Evolutionary conservation across 768 basidiomycete species (phyloP).

Genomic region (Boletus subcaerulescens): DNA sequence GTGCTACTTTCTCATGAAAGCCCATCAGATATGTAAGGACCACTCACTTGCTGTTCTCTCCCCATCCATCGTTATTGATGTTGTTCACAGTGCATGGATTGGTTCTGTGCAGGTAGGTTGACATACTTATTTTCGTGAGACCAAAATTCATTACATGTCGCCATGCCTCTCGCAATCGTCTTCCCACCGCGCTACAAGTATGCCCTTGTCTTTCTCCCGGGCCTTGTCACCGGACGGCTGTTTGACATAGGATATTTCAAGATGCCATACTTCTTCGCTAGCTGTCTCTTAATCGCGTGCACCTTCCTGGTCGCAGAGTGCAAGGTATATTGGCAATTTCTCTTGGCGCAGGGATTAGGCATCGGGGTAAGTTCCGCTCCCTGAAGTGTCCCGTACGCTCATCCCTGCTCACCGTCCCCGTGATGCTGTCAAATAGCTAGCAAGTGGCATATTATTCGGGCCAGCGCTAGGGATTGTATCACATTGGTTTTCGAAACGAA

Average conservation of each 20-base stretch:
- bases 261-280: conserved; percentile 45
- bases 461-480: conserved; percentile 57
- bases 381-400: too few relatives aligned
- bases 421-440: conserved; percentile 22
- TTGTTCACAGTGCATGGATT: conserved; percentile 67
- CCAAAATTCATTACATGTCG: not conserved
- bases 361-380: conserved; percentile 48
- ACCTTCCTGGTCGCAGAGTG: conserved; percentile 73
- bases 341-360: conserved; percentile 70
- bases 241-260: conserved; percentile 74
- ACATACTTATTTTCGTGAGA: not conserved
- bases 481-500: conserved; percentile 69
- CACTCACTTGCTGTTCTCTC: not conserved
- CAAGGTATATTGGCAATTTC: conserved; percentile 71
- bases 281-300: conserved; percentile 47
- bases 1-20: conserved; percentile 45
- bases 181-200: conserved; percentile 40
- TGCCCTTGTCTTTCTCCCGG: conserved; percentile 59
- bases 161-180: not conserved
- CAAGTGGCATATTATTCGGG: conserved; percentile 59
- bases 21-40: conserved; percentile 61
- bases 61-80: not conserved
- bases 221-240: conserved; percentile 60
- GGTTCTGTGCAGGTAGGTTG: conserved; percentile 63
- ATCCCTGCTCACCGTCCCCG: not conserved